A percentile compares a stretch with the other conserved stretches of the same genome.
Evolutionary conservation across 2,329 filamentous ascomycete species (phyloP).

Genomic region (Colletotrichum aenigma): DNA sequence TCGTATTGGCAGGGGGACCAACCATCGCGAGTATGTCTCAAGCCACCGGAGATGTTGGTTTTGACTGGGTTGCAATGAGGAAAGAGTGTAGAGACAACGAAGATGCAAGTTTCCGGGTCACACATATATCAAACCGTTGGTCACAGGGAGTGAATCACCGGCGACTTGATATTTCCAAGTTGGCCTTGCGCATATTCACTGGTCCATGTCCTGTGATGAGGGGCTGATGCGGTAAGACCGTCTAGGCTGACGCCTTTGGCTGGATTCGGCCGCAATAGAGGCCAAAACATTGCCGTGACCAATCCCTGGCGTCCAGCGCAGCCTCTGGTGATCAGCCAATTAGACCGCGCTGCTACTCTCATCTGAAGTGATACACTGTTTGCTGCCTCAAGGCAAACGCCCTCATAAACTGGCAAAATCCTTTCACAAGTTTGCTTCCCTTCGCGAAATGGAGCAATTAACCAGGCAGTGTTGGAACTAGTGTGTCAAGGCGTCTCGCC

Average conservation of each 20-base stretch:
- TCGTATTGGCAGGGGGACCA: not conserved
- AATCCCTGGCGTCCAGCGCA: not conserved
- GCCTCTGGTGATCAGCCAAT: not conserved
- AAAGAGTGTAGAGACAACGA: not conserved
- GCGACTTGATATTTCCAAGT: not conserved
- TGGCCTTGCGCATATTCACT: not conserved
- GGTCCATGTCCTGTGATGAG: not conserved
- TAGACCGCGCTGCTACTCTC: not conserved
- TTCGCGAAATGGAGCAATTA: not conserved
- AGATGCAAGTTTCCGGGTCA: not conserved
- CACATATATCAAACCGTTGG: not conserved
- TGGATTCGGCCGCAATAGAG: not conserved
- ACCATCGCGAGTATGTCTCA: not conserved
- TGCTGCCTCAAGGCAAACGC: not conserved
- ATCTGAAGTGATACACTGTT: not conserved
- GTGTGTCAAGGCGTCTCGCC: not conserved
- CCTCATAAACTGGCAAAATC: not conserved
- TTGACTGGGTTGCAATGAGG: not conserved
- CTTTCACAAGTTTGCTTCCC: not conserved
- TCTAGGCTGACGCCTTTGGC: not conserved
- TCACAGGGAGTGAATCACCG: not conserved
- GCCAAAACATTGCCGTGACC: not conserved
- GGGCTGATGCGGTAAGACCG: not conserved
- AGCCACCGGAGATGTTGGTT: not conserved
- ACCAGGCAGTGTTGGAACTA: not conserved